These are phyloP conservation scores for Cyberlindnera mycetangii DNA, from an alignment of 805 yeast genomes.

Conservation along the genomic window DNA sequence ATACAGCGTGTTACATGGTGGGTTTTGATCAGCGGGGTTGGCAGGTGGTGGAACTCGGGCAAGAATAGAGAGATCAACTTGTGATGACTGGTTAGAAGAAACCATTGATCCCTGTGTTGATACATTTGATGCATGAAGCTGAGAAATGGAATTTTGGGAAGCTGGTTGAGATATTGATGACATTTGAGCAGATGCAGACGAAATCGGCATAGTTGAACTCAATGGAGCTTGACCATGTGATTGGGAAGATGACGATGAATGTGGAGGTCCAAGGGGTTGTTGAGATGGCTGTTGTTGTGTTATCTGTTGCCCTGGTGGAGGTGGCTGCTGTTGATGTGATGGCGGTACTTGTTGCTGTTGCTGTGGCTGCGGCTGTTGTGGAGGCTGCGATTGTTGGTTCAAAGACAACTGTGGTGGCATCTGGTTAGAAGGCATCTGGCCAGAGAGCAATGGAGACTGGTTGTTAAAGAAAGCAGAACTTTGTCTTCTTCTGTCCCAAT, in stretches of 20 bases:
- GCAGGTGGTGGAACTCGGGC: slow-evolving; percentile 90
- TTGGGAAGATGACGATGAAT: slow-evolving; percentile 17
- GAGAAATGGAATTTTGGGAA: slow-evolving; percentile 5
- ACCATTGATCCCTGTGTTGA: slow-evolving; percentile 3
- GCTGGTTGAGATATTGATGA: slow-evolving; percentile 16
- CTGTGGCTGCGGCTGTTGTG: slow-evolving; percentile 8
- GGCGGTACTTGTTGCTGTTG: slow-evolving; percentile 8
- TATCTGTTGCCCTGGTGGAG: slow-evolving; percentile 8
- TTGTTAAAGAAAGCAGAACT: slow-evolving; percentile 49
- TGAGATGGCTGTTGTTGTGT: slow-evolving; percentile 8
- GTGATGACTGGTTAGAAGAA: slow-evolving; percentile 28
- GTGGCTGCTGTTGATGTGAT: slow-evolving; percentile 10
- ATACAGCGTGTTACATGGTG: slow-evolving; percentile 95
- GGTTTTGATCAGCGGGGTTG: slow-evolving; percentile 98
- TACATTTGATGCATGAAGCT: slow-evolving; percentile 10
- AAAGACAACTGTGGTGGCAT: slow-evolving; percentile 26
- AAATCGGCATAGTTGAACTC: background rate
- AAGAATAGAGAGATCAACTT: slow-evolving; percentile 63
- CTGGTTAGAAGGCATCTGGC: slow-evolving; percentile 23
- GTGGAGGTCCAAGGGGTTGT: background rate
- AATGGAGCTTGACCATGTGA: background rate
- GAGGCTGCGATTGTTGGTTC: slow-evolving; percentile 6
- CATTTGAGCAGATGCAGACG: slow-evolving; percentile 5
- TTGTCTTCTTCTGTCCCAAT: slow-evolving; percentile 53
- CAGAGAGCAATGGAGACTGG: slow-evolving; percentile 25